phyloP scores from a whole-genome alignment of 768 basidiomycete genomes.

The Pholiota conissans region DNA sequence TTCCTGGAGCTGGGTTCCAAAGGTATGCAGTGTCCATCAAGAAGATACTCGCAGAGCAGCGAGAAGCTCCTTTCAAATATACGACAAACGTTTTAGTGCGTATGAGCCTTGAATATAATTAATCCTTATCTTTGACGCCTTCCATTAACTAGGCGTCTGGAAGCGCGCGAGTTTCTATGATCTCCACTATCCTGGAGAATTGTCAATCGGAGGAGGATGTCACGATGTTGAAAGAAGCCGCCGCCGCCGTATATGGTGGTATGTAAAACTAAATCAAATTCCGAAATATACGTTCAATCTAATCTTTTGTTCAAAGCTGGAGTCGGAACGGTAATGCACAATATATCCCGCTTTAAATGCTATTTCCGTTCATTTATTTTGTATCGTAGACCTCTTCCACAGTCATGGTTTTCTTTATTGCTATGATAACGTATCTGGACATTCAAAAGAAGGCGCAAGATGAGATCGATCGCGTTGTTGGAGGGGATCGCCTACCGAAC shows the following conservation, averaged over 20 bases:
- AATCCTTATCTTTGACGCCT: not conserved
- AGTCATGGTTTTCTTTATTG: conserved; percentile 25
- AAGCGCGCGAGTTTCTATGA: not conserved
- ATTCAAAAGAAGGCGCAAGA: conserved; percentile 32
- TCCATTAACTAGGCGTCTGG: not conserved
- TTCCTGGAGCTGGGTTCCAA: conserved; percentile 12
- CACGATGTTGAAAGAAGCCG: not conserved
- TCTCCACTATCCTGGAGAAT: not conserved
- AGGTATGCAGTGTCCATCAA: conserved; percentile 19
- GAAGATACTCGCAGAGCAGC: conserved; percentile 8
- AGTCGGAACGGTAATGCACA: not conserved
- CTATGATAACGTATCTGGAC: conserved; percentile 28
- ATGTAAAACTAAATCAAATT: not conserved
- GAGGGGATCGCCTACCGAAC: conserved; percentile 27
- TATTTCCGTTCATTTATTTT: not conserved
- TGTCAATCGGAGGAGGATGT: not conserved
- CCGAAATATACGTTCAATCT: not conserved
- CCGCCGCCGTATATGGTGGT: not conserved
- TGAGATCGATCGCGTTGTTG: conserved; percentile 33
- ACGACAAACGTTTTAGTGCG: conserved; percentile 1
- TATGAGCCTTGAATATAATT: not conserved
- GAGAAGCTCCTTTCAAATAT: conserved; percentile 9
- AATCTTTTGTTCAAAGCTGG: not conserved
- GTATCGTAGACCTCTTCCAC: conserved; percentile 9
- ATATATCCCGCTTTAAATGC: not conserved